Base-by-base conservation (phyloP, 495 filamentous ascomycete species). In the Jackrogersella minutella region DNA sequence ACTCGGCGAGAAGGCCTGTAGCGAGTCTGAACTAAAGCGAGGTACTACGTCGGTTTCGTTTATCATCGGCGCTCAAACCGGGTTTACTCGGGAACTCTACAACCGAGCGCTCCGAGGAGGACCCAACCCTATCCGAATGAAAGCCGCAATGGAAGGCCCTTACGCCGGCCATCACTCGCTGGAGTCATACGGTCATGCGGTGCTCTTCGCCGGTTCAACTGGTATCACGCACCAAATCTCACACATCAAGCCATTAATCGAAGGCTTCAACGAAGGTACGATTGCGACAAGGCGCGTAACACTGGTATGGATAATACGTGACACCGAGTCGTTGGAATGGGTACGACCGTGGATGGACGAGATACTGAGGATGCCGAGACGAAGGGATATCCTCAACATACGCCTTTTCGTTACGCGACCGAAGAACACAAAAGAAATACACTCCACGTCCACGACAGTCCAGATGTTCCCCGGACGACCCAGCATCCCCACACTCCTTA, bases 181-280 rank as follows among this genome's bases (percentile, higher is more conserved):
- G 66, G 86, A 92, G 77, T 96, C 91, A 14, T 98, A 97, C 78
- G 93, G 95, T 43, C 93, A 93, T 37, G 87, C 88, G 36, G 84
- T 99, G 58, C 88, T 99, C 64, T 92, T 97, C 70, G 93, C 93
- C 43, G 95, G 93, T 61, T 92, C 94, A 56, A 90, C 93, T 9
- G 95, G 95, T 54, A 97, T 99, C 78, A 96, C 95, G 0, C 93
- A 97, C 75, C 91, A 95, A 74, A 86, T 98, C 19, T 90, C 91
- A n/a, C 93, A 93, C 72, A 81, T 97, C 31, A 90, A 88, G 26
- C 89, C 92, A 49, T 82, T 98, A 7, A 85, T 97, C 56, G 78
- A 87, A 19, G 89, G 88, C 10, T 91, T 87, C 78, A 85, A 86
- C 58, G 83, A 89, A 5, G 86, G 89, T 51, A 93, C 86, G 13